These are phyloP conservation scores for Amylocystis lapponica DNA, from an alignment of 768 basidiomycete genomes.

Conservation along the genomic window DNA sequence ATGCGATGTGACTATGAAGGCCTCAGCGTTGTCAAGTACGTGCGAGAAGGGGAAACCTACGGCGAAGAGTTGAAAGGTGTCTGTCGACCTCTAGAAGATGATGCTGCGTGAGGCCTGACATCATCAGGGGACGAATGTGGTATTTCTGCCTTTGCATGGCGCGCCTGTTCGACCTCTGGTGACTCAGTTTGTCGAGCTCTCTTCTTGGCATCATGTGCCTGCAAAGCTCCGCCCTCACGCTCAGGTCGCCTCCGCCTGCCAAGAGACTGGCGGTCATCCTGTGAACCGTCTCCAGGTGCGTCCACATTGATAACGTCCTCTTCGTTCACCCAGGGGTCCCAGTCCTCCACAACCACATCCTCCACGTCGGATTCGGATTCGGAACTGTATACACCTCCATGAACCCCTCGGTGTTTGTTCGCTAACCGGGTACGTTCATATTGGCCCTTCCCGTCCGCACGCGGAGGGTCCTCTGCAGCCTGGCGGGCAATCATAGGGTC, in stretches of 20 bases:
- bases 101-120: too few relatives aligned
- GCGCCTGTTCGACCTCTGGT: too few relatives aligned
- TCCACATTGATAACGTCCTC: neutral
- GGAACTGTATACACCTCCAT: neutral
- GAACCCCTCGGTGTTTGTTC: neutral
- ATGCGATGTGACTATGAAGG: too few relatives aligned
- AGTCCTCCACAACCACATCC: neutral
- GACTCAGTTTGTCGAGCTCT: neutral
- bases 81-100: too few relatives aligned
- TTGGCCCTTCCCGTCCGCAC: slow-evolving; percentile 10
- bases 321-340: neutral
- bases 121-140: too few relatives aligned
- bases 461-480: slow-evolving; percentile 10
- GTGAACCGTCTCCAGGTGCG: neutral
- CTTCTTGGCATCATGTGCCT: neutral
- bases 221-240: neutral
- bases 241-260: neutral
- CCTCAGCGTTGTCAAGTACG: too few relatives aligned
- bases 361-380: neutral
- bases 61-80: too few relatives aligned
- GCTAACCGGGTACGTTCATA: slow-evolving; percentile 1
- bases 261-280: neutral
- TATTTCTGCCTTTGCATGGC: too few relatives aligned
- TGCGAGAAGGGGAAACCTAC: too few relatives aligned
- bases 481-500: slow-evolving; percentile 28